phyloP scores from a whole-genome alignment of 176 grass and related monocot species.

The Zizania latifolia region DNA sequence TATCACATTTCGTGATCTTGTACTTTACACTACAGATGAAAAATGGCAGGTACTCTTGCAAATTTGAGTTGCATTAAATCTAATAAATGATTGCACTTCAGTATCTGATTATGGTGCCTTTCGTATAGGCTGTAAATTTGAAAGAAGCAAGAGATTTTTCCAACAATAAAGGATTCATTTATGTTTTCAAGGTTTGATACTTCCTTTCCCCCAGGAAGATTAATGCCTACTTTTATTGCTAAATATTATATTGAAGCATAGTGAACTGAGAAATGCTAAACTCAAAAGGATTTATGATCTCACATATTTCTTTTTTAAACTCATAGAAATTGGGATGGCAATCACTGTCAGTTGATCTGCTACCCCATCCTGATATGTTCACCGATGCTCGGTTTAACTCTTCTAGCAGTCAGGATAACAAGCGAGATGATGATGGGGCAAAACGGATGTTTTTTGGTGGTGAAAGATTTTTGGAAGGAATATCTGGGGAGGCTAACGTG shows the following conservation, averaged over 20 bases:
- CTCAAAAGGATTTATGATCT: conserved; percentile 4
- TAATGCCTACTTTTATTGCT: conserved; percentile 14
- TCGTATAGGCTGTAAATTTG: conserved; percentile 78
- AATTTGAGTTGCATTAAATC: conserved; percentile 15
- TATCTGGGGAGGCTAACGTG: conserved; percentile 95
- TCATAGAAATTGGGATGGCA: conserved; percentile 92
- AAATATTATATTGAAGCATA: conserved; percentile 5
- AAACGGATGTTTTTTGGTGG: conserved; percentile 96
- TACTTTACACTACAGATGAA: conserved; percentile 96
- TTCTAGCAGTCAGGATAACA: conserved; percentile 51
- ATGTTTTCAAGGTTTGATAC: conserved; percentile 92
- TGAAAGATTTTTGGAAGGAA: conserved; percentile 97
- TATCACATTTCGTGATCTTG: conserved; percentile 85
- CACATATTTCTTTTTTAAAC: conserved; percentile 33
- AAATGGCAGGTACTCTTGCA: conserved; percentile 85
- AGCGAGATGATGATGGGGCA: conserved; percentile 79
- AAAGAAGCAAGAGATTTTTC: conserved; percentile 99
- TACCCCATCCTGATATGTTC: conserved; percentile 99
- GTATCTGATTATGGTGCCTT: conserved; percentile 24
- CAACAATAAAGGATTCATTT: conserved; percentile 87
- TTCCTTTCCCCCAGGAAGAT: conserved; percentile 25
- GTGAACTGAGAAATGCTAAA: neutral
- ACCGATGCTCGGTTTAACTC: conserved; percentile 70
- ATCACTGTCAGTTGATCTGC: conserved; percentile 87
- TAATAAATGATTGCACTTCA: neutral